phyloP scores from a whole-genome alignment of 2,329 filamentous ascomycete genomes.

The Lecanicillium sp. region DNA sequence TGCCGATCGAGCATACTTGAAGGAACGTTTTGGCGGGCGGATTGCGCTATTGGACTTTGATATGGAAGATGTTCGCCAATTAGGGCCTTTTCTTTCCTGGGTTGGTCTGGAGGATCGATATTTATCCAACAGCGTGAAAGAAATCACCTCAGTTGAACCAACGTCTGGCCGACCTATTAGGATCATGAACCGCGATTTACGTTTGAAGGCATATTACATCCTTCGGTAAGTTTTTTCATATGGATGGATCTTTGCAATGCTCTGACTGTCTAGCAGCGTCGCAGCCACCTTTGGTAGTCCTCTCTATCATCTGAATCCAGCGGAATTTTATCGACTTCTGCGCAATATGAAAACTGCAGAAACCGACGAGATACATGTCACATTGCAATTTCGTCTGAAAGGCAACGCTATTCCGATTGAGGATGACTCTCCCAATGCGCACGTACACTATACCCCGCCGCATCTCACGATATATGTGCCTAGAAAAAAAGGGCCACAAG shows the following conservation, averaged over 20 bases:
- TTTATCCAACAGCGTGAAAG: conserved; percentile 23
- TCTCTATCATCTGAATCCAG: background rate
- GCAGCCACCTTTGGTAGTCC: background rate
- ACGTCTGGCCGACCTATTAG: conserved; percentile 13
- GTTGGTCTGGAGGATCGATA: conserved; percentile 19
- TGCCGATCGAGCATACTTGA: conserved; percentile 21
- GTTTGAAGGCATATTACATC: conserved; percentile 20
- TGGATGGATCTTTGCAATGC: background rate
- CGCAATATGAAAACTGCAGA: conserved; percentile 15
- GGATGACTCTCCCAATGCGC: conserved; percentile 14
- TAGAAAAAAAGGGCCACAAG: conserved; percentile 15
- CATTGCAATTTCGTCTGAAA: conserved; percentile 19
- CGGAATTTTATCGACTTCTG: background rate
- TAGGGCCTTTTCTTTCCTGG: conserved; percentile 27
- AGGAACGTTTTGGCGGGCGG: conserved; percentile 16
- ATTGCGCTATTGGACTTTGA: conserved; percentile 27
- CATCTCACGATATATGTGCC: conserved; percentile 24
- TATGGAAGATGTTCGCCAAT: conserved; percentile 20
- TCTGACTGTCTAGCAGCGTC: background rate
- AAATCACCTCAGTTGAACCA: conserved; percentile 20
- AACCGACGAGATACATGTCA: conserved; percentile 20
- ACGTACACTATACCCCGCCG: conserved; percentile 18
- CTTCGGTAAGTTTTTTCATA: conserved; percentile 18
- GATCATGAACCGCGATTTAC: conserved; percentile 17
- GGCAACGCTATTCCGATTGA: conserved; percentile 11